Evolutionary conservation across 2,329 filamentous ascomycete genomes (phyloP).

Genomic region (Aspergillus unguis): DNA sequence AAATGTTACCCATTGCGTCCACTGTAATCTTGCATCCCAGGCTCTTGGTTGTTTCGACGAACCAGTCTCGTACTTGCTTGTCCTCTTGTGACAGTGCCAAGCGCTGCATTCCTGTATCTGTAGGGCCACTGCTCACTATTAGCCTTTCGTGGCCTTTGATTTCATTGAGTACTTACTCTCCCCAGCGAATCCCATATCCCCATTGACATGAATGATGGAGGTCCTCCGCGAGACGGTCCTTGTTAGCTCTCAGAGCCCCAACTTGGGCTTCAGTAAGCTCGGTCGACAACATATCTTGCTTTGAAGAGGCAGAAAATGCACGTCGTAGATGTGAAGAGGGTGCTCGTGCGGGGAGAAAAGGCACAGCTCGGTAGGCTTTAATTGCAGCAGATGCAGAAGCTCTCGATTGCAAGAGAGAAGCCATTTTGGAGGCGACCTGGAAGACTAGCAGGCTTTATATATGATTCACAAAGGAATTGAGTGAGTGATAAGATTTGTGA

Average conservation of each 20-base stretch:
- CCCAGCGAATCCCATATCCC: slow-evolving; percentile 65
- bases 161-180: slow-evolving; percentile 52
- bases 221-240: slow-evolving; percentile 59
- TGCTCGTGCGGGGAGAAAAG: neutral
- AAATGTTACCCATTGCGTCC: slow-evolving; percentile 78
- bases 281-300: slow-evolving; percentile 35
- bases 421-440: slow-evolving; percentile 8
- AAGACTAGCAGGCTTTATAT: slow-evolving; percentile 7
- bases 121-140: slow-evolving; percentile 34
- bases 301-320: slow-evolving; percentile 13
- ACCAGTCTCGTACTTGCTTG: slow-evolving; percentile 71
- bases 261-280: slow-evolving; percentile 52
- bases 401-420: slow-evolving; percentile 1
- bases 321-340: slow-evolving; percentile 8
- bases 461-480: neutral
- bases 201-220: slow-evolving; percentile 66
- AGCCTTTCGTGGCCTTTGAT: neutral
- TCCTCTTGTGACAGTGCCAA: slow-evolving; percentile 69
- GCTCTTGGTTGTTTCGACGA: slow-evolving; percentile 59
- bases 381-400: neutral
- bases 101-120: slow-evolving; percentile 73
- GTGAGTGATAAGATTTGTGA: slow-evolving; percentile 13
- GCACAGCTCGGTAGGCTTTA: slow-evolving; percentile 3
- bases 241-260: slow-evolving; percentile 55
- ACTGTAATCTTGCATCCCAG: slow-evolving; percentile 66